Evolutionary conservation across 2,329 filamentous ascomycete species (phyloP), one percentile per base, ranked within the genome.

Genomic region (Aspergillus spinulosporus): DNA sequence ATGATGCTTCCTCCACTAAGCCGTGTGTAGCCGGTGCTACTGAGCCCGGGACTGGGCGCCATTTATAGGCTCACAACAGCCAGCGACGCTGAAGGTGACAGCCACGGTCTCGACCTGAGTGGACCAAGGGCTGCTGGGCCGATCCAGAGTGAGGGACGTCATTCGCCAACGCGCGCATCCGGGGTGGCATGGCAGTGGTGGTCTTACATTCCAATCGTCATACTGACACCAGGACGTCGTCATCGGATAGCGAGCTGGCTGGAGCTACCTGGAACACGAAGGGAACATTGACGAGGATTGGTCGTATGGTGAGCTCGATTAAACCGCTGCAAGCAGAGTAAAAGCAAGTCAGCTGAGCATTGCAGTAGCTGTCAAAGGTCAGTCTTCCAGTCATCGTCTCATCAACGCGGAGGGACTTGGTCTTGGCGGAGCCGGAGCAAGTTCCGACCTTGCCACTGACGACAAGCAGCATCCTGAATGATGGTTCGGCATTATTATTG

Each of bases 201-300:
- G 45, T 53, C 34, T 54, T 58, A 59, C 56, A 52, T 55, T 52
- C 32, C 49, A 47, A 48, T 59, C 66, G 66, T 68, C 67, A 68
- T 70, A 52, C 65, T 70, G 60, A 64, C 66, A 64, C 60, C 55
- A 42, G 34, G 52, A 43, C 65, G 63, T 59, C 63, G 62, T 66
- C 64, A 66, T 66, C 48, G 59, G 62, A 52, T 21, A 29, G 26
- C 32, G 42, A 54, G 43, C 32, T 39, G 31, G 32, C 12, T n/a
- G 32, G 15, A 15, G 48, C 44, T 21, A n/a, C 14, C 45, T 42
- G 36, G 12, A 39, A 8, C 42, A 40, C 15, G 45, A 12, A 26
- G 15, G 39, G 49, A n/a, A 42, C 5, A 42, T 31, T 37, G 49
- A 26, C 48, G 42, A 34, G 26, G 42, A 48, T 52, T 57, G 49